phyloP scores from a whole-genome alignment of 345 rosid genomes.

The Citrus unshiu region DNA sequence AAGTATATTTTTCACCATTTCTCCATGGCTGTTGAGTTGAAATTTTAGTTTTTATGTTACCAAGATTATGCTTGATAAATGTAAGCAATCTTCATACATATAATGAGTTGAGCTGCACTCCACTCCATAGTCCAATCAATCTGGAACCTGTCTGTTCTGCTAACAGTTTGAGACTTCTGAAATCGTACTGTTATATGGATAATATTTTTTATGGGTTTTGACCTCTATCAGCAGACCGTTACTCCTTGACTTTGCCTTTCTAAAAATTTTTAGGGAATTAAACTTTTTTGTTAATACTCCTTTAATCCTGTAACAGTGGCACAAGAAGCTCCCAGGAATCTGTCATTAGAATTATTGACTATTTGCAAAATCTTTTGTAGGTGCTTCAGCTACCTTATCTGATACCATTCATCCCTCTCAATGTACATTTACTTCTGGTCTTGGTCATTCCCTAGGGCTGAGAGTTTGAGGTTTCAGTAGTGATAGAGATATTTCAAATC shows the following conservation, averaged over 20 bases:
- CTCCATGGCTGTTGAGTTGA: background rate
- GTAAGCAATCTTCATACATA: background rate
- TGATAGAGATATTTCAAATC: background rate
- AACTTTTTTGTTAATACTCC: background rate
- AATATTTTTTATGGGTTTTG: background rate
- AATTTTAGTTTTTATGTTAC: background rate
- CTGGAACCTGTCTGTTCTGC: background rate
- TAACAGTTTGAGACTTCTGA: background rate
- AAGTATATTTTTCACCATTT: background rate
- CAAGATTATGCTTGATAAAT: background rate
- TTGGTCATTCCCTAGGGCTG: background rate
- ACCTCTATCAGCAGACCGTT: background rate
- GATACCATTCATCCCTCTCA: background rate
- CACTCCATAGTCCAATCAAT: background rate
- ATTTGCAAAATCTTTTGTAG: background rate
- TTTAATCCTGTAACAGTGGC: background rate
- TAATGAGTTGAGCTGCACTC: background rate
- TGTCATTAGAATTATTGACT: background rate
- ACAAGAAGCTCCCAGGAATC: background rate
- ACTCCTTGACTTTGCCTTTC: background rate
- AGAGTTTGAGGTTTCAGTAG: background rate
- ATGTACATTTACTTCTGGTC: background rate
- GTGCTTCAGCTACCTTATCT: background rate
- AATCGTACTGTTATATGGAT: background rate
- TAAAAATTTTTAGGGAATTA: background rate